Base-by-base conservation (phyloP, 331 rosid species). In the Ulmus americana region DNA sequence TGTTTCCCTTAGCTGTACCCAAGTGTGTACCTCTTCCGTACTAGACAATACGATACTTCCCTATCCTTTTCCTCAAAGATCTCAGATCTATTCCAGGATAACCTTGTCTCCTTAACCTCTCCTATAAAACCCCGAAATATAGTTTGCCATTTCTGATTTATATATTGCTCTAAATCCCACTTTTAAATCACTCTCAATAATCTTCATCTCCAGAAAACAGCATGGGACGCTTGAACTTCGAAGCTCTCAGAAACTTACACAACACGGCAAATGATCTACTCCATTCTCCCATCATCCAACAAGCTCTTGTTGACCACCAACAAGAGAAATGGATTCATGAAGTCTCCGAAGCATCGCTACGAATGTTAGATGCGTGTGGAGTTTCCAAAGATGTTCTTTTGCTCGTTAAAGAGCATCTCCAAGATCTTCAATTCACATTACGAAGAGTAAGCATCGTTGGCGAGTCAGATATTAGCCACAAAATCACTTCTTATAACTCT, bases 311-410 rank as follows among this genome's bases (percentile, higher is more conserved):
- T 15, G 62, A 64, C 5, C 53, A 74, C 35, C 44, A 66, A 28
- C 78, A 81, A 42, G 83, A 82, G 15, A 80, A 80, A 70, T 67
- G 83, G 84, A 75, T 84, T 9, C 60, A 66, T 6, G 76, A 74
- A 10, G 79, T 81, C 7, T 78, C 80, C 0, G 89, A 88, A 55
- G 83, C 83, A 6, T 83, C 84, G 35, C 39, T 85, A 10, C 64
- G 76, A 41, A 79, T 85, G 77, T 67, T 83, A 64, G 94, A 85
- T 15, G 74, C 74, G 12, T 85, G 90, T 60, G 80, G 83, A 3
- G 81, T 71, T 39, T 79, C 96, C 6, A 85, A 75, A 61, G 94
- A 88, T 56, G 79, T 81, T n/a, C 74, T 85, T 40, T 65, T 54
- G 39, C 79, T 78, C 2, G 83, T 83, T 1, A 82, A 83, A 65